phyloP scores from a whole-genome alignment of 2,329 filamentous ascomycete species.

The Arthrinium phaeospermum region DNA sequence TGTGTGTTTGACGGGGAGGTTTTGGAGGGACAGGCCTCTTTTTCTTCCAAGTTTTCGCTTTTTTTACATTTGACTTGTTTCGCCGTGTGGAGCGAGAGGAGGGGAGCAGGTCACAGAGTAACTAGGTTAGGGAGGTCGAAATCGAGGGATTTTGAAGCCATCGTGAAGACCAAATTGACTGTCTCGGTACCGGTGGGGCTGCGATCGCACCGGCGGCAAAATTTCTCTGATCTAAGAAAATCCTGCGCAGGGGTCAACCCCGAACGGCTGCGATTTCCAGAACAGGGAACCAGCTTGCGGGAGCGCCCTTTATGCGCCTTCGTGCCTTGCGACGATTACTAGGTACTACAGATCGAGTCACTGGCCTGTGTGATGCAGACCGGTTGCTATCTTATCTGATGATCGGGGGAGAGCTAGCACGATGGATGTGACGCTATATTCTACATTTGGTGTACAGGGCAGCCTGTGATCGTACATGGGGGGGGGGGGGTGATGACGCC shows the following conservation, averaged over 20 bases:
- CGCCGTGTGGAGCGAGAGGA: not conserved
- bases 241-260: constrained; percentile 8
- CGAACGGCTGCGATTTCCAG: constrained; percentile 2
- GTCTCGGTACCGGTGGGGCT: not conserved
- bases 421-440: constrained; percentile 2
- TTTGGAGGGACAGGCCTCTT: not conserved
- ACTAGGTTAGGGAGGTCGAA: not conserved
- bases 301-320: not conserved
- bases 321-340: not conserved
- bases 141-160: constrained; percentile 13
- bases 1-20: not conserved
- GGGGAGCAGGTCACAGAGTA: not conserved
- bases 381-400: constrained; percentile 4
- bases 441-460: not conserved
- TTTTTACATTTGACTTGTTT: not conserved
- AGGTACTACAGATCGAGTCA: not conserved
- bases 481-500: not conserved
- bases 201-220: constrained; percentile 6
- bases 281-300: constrained; percentile 14
- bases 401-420: not conserved
- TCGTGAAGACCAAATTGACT: not conserved
- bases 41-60: not conserved
- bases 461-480: not conserved
- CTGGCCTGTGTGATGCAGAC: constrained; percentile 1
- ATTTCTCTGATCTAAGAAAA: constrained; percentile 15